phyloP scores from a whole-genome alignment of 306 rosid genomes.

The Prunus kanzakura region DNA sequence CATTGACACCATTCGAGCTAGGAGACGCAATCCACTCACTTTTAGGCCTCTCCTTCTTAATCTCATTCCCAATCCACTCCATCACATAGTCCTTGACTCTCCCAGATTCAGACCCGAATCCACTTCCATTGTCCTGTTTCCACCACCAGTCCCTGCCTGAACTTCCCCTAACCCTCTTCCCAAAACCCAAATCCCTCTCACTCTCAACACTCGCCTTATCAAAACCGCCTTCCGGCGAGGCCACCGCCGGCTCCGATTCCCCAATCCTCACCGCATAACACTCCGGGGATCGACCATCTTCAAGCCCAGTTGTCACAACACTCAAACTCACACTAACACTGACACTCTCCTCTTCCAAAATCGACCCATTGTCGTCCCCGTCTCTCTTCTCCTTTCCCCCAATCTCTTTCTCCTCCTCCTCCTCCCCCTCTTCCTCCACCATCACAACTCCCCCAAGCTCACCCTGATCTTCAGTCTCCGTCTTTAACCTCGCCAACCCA shows the following conservation, averaged over 20 bases:
- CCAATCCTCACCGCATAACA: constrained; percentile 45
- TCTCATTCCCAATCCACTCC: constrained; percentile 99
- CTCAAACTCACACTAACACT: constrained; percentile 47
- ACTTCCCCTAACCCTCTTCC: constrained; percentile 59
- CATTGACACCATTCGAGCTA: constrained; percentile 25
- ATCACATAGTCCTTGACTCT: constrained; percentile 94
- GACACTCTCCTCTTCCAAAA: constrained; percentile 63
- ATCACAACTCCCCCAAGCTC: constrained; percentile 18
- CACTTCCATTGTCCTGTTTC: constrained; percentile 71
- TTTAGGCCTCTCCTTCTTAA: constrained; percentile 74
- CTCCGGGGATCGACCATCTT: constrained; percentile 63
- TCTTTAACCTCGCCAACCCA: constrained; percentile 81
- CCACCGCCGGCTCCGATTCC: constrained; percentile 38
- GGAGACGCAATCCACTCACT: constrained; percentile 70
- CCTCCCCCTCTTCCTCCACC: constrained; percentile 27
- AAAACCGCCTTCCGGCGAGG: constrained; percentile 46
- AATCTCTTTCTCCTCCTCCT: constrained; percentile 20
- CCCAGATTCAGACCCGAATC: constrained; percentile 68
- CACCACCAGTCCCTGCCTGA: constrained; percentile 99
- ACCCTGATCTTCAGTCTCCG: constrained; percentile 47
- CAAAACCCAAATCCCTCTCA: constrained; percentile 50
- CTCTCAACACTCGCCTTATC: constrained; percentile 72
- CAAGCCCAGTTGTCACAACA: constrained; percentile 54
- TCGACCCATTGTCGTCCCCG: constrained; percentile 59
- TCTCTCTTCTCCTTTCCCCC: constrained; percentile 21